These are phyloP conservation scores for Plasmodium gonderi DNA, from an alignment of 169 alveolate species.

Conservation along the genomic window DNA sequence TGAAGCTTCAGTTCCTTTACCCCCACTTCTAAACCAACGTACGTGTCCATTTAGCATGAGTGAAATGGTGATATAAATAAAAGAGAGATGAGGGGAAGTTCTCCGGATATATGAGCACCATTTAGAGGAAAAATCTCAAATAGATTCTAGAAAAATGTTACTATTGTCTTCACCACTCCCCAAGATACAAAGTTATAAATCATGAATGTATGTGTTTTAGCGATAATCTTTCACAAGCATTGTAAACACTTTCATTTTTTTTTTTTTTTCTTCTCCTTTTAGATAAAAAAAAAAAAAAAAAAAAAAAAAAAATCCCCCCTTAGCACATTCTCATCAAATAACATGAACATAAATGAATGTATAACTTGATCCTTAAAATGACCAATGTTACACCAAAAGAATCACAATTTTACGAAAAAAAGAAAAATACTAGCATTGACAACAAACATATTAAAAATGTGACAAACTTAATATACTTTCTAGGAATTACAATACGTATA, in stretches of 20 bases:
- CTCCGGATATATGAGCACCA: background rate
- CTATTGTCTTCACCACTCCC: too few species aligned
- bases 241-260: too few species aligned
- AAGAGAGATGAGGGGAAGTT: too few species aligned
- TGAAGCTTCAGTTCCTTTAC: too few species aligned
- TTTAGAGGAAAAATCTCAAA: background rate
- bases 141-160: background rate
- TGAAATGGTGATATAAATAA: too few species aligned
- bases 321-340: background rate
- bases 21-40: background rate
- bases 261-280: too few species aligned
- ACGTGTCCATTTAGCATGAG: background rate
- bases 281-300: too few species aligned
- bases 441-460: background rate
- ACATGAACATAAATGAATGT: background rate
- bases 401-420: background rate
- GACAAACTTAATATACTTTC: slow-evolving; percentile 16
- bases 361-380: slow-evolving; percentile 18
- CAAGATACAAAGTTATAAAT: too few species aligned
- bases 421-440: background rate
- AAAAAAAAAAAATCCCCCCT: too few species aligned
- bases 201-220: background rate
- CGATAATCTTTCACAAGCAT: too few species aligned
- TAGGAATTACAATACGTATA: slow-evolving; percentile 55
- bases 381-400: background rate